phyloP scores from a whole-genome alignment of 805 yeast genomes.

The Teunomyces funiuensis region DNA sequence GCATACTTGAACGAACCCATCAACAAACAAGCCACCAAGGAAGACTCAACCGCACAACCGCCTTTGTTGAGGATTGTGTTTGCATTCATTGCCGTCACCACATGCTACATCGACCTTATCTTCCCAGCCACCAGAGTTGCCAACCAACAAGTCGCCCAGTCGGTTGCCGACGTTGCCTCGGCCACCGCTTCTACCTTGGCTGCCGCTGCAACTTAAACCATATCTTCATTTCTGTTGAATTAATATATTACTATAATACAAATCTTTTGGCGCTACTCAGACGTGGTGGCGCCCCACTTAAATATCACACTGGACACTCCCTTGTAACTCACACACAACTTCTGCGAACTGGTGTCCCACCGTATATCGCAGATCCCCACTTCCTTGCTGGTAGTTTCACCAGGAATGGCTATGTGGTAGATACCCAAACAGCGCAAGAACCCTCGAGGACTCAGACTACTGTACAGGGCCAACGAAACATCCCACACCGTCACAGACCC shows the following conservation, averaged over 20 bases:
- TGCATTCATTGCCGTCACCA: conserved; percentile 47
- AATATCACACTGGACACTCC: conserved; percentile 34
- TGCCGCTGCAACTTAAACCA: conserved; percentile 7
- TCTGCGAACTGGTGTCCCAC: conserved; percentile 32
- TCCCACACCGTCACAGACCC: conserved; percentile 61
- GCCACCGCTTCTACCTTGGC: conserved; percentile 21
- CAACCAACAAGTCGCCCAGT: conserved; percentile 17
- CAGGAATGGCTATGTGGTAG: conserved; percentile 15
- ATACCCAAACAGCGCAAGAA: conserved; percentile 28
- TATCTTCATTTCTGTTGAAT: conserved; percentile 4
- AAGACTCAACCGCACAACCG: conserved; percentile 38
- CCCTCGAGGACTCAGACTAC: conserved; percentile 11
- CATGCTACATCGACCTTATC: conserved; percentile 55
- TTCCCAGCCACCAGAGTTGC: conserved; percentile 40
- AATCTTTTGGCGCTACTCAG: not conserved
- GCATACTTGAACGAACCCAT: conserved; percentile 46
- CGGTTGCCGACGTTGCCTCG: conserved; percentile 19
- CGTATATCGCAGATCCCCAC: conserved; percentile 38
- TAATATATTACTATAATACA: conserved; percentile 3
- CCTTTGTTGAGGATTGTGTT: conserved; percentile 47
- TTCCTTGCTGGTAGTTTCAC: conserved; percentile 7
- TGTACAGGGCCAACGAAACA: conserved; percentile 18
- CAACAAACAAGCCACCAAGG: conserved; percentile 25
- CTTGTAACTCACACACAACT: conserved; percentile 32
- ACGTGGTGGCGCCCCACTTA: conserved; percentile 4